Evolutionary conservation across 495 filamentous ascomycete genomes (phyloP).

Genomic region (Aspergillus cristatus): DNA sequence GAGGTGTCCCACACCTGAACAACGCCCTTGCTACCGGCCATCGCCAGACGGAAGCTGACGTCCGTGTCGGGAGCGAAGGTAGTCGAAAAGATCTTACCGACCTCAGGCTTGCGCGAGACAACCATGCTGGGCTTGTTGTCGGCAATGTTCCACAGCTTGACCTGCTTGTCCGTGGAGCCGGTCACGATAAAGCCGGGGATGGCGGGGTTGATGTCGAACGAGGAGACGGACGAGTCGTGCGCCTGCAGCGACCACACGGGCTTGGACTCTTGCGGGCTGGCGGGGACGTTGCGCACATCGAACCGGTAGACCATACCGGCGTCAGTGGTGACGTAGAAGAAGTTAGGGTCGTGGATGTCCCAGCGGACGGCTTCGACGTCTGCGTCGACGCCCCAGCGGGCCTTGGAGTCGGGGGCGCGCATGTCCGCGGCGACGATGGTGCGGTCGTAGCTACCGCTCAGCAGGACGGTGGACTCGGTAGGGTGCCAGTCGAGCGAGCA

Average conservation of each 20-base stretch:
- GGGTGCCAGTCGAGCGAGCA: constrained; percentile 93
- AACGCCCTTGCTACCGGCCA: constrained; percentile 90
- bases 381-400: constrained; percentile 84
- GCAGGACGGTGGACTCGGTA: constrained; percentile 71
- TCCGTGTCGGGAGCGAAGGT: constrained; percentile 80
- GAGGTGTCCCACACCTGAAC: constrained; percentile 95
- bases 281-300: constrained; percentile 63
- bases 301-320: constrained; percentile 81
- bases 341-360: constrained; percentile 86
- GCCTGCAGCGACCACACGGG: constrained; percentile 91
- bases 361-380: constrained; percentile 89
- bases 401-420: constrained; percentile 74
- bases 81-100: constrained; percentile 90
- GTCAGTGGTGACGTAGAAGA: constrained; percentile 92
- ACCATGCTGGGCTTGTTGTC: constrained; percentile 74
- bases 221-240: constrained; percentile 85
- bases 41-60: constrained; percentile 82
- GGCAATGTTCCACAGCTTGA: constrained; percentile 93
- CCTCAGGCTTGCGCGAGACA: constrained; percentile 79
- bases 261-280: constrained; percentile 61
- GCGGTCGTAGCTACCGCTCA: constrained; percentile 90
- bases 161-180: constrained; percentile 82
- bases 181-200: constrained; percentile 92
- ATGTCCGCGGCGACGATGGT: constrained; percentile 89
- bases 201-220: constrained; percentile 83